These are phyloP conservation scores for Asclepias syriaca DNA, from an alignment of 257 asterid genomes.

Conservation along the genomic window DNA sequence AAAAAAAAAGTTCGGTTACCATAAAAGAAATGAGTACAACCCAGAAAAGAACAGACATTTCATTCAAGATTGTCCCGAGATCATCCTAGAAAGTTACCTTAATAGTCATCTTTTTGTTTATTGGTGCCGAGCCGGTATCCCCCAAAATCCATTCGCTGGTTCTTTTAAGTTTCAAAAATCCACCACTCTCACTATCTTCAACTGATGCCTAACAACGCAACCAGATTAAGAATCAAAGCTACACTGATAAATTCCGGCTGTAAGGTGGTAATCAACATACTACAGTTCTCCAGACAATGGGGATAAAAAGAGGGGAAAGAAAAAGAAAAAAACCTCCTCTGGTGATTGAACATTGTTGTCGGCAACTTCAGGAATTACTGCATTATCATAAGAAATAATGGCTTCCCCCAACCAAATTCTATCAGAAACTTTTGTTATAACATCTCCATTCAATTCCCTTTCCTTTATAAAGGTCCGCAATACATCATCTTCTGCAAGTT, in stretches of 20 bases:
- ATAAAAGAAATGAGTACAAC: neutral
- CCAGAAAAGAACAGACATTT: neutral
- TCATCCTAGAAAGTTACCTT: slow-evolving; percentile 32
- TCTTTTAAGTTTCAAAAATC: slow-evolving; percentile 67
- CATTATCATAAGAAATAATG: slow-evolving; percentile 18
- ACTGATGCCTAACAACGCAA: slow-evolving; percentile 20
- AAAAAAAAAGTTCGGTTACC: neutral
- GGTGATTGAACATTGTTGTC: slow-evolving; percentile 17
- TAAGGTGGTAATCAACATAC: neutral
- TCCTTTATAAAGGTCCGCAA: slow-evolving; percentile 58
- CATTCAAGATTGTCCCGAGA: neutral
- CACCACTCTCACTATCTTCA: slow-evolving; percentile 55
- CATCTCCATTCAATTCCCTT: slow-evolving; percentile 69
- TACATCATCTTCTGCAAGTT: slow-evolving; percentile 50
- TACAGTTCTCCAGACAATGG: neutral
- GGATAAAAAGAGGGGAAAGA: neutral
- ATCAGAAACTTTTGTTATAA: slow-evolving; percentile 64
- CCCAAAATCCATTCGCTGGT: slow-evolving; percentile 80
- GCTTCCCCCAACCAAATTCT: slow-evolving; percentile 44
- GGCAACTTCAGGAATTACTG: slow-evolving; percentile 22
- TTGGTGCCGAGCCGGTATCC: slow-evolving; percentile 48
- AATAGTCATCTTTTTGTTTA: slow-evolving; percentile 62
- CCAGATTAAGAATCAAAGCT: neutral
- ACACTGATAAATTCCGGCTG: neutral
- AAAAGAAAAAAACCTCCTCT: slow-evolving; percentile 35